Percentiles rank a stretch among this genome's conserved stretches.
Evolutionary conservation across 2,329 filamentous ascomycete genomes (phyloP).

Genomic region (Aphanocladium album): DNA sequence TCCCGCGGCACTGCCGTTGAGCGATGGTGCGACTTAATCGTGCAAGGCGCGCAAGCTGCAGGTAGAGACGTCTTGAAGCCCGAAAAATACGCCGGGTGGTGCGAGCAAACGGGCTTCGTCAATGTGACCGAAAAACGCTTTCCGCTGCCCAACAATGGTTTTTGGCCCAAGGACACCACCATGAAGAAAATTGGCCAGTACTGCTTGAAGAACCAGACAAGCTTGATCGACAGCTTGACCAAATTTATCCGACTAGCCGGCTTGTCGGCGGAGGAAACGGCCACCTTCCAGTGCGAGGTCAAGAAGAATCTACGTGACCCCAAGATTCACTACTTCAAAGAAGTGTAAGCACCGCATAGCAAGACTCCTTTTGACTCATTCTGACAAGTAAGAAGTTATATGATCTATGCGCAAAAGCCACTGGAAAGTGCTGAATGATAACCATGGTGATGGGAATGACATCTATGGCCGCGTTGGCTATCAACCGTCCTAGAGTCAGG

Average conservation of each 20-base stretch:
- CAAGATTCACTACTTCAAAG: background rate
- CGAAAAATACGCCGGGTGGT: background rate
- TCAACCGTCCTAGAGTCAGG: no score
- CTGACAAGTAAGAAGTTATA: background rate
- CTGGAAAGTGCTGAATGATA: no score
- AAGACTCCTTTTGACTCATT: background rate
- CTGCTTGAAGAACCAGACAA: background rate
- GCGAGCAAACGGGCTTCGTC: background rate
- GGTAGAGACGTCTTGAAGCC: background rate
- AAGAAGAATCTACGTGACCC: background rate
- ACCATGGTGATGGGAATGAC: no score
- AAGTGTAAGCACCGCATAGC: background rate
- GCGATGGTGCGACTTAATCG: background rate
- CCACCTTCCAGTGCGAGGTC: background rate
- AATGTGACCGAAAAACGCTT: background rate
- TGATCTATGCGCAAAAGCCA: background rate
- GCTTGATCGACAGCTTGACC: background rate
- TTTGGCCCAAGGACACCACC: background rate
- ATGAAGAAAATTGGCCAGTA: background rate
- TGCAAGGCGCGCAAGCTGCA: background rate
- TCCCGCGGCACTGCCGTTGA: background rate
- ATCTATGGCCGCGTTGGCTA: no score
- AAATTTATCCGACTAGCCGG: background rate
- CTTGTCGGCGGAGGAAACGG: background rate
- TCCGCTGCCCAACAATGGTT: background rate